These are phyloP conservation scores for Aurifilum marmelostoma DNA, from an alignment of 2,329 filamentous ascomycete genomes.

Conservation along the genomic window DNA sequence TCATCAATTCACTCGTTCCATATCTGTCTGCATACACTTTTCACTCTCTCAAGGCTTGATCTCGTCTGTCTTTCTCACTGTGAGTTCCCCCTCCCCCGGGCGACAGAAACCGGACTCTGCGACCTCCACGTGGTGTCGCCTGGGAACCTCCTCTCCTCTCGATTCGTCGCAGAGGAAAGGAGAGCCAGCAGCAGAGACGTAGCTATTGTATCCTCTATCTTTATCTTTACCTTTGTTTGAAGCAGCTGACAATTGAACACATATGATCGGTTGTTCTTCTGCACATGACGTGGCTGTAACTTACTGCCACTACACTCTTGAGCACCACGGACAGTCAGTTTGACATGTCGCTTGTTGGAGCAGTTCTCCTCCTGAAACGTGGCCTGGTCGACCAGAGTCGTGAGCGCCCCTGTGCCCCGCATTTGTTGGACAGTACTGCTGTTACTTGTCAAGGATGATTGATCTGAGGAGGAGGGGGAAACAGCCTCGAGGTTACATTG, in stretches of 20 bases:
- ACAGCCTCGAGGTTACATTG: not conserved
- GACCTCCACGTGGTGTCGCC: constrained; percentile 26
- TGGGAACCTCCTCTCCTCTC: constrained; percentile 18
- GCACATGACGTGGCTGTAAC: not conserved
- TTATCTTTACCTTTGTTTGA: too few species aligned
- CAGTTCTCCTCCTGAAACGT: too few species aligned
- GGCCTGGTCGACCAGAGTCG: not conserved
- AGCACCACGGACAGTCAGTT: too few species aligned
- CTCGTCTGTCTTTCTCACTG: not conserved
- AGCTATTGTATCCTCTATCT: not conserved
- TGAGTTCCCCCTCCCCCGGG: constrained; percentile 2
- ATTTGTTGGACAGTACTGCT: not conserved
- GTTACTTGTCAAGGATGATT: not conserved
- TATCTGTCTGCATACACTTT: not conserved
- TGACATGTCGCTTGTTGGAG: too few species aligned
- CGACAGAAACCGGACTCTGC: constrained; percentile 24
- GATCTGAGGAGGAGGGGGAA: too few species aligned
- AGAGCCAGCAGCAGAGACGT: constrained; percentile 23
- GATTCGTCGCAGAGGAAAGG: not conserved
- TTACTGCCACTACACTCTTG: too few species aligned
- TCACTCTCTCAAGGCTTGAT: not conserved
- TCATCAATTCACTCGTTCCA: not conserved
- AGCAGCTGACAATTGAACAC: not conserved
- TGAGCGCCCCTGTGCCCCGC: not conserved
- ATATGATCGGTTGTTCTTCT: not conserved